phyloP scores from a whole-genome alignment of 345 rosid genomes.

The Salix brachista region DNA sequence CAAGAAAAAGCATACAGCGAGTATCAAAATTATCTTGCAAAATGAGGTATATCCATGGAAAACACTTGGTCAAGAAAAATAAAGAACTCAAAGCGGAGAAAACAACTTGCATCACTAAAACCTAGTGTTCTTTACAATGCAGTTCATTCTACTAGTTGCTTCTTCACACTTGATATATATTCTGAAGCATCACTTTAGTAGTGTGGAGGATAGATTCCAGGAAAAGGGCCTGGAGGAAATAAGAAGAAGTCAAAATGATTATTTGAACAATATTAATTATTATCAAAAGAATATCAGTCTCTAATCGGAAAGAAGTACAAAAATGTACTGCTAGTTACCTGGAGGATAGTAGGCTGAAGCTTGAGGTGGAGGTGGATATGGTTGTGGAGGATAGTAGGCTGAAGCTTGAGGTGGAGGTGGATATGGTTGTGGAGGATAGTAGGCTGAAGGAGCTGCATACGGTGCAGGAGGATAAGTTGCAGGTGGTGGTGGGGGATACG shows the following conservation, averaged over 20 bases:
- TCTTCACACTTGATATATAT: neutral
- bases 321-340: constrained; percentile 24
- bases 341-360: constrained; percentile 51
- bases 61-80: neutral
- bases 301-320: neutral
- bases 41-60: neutral
- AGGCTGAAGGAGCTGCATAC: constrained; percentile 25
- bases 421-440: constrained; percentile 25
- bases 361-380: constrained; percentile 30
- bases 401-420: constrained; percentile 38
- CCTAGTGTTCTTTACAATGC: neutral
- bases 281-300: neutral
- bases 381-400: constrained; percentile 33
- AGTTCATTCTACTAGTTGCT: neutral
- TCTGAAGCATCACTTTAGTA: constrained; percentile 33
- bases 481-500: constrained; percentile 23
- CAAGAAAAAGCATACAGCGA: neutral
- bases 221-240: constrained; percentile 43
- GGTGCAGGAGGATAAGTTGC: constrained; percentile 19
- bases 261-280: neutral
- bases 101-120: neutral
- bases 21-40: too few species aligned
- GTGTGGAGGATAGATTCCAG: constrained; percentile 51
- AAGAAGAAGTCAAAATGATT: neutral
- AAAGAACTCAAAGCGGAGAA: neutral